These are phyloP conservation scores for Lithohypha guttulata DNA, from an alignment of 2,329 filamentous ascomycete genomes.

Conservation along the genomic window DNA sequence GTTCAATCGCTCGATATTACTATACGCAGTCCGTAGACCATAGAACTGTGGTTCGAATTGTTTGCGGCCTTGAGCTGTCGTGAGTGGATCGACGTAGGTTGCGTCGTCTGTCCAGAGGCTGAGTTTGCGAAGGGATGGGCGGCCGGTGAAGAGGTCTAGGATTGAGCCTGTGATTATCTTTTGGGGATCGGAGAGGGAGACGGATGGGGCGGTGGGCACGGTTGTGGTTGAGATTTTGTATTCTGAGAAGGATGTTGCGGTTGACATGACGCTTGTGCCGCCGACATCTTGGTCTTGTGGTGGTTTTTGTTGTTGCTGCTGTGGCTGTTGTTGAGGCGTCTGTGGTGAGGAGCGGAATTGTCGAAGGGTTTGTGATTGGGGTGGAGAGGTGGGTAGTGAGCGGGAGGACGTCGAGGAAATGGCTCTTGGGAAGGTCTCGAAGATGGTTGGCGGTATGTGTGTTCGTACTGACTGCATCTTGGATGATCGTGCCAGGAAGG, in stretches of 20 bases:
- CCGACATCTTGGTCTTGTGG: conserved; percentile 6
- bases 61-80: conserved; percentile 45
- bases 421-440: conserved; percentile 14
- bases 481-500: no score
- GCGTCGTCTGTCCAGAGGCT: conserved; percentile 47
- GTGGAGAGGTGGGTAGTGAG: neutral
- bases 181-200: conserved; percentile 41
- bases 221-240: conserved; percentile 45
- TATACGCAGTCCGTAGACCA: conserved; percentile 48
- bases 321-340: neutral
- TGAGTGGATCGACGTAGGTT: conserved; percentile 49
- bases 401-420: neutral
- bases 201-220: conserved; percentile 42
- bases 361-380: conserved; percentile 1
- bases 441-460: conserved; percentile 16
- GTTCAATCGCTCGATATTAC: conserved; percentile 44
- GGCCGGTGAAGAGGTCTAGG: conserved; percentile 46
- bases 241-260: conserved; percentile 7
- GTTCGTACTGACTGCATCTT: conserved; percentile 7
- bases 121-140: conserved; percentile 14
- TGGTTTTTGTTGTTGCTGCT: neutral
- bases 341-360: conserved; percentile 6
- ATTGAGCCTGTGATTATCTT: conserved; percentile 47
- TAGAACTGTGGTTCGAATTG: conserved; percentile 48
- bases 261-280: conserved; percentile 10